Conservation (phyloP, 768 basidiomycete species). For the Suillus luteus region DNA sequence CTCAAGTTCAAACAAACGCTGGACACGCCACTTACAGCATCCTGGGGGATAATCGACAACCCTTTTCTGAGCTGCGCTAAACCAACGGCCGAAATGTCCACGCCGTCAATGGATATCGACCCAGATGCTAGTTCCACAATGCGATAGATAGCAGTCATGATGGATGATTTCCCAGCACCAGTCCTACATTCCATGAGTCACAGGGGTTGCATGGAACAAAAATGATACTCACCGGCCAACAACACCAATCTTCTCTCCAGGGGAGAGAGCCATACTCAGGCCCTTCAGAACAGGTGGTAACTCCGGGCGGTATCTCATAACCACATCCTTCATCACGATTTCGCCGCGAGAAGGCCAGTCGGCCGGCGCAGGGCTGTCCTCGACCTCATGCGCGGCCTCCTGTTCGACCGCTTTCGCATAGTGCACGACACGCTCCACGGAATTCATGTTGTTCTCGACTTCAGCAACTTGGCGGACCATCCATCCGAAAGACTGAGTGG, state of each 20-base stretch:
- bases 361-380: conserved; percentile 56
- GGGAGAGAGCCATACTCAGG: conserved; percentile 58
- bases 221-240: conserved; percentile 56
- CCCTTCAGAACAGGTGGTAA: conserved; percentile 89
- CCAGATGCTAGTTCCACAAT: conserved; percentile 81
- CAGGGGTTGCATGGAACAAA: conserved; percentile 13
- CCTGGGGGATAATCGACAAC: conserved; percentile 84
- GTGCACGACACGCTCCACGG: conserved; percentile 82
- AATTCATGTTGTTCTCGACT: conserved; percentile 93
- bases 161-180: conserved; percentile 87
- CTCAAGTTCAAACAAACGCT: conserved; percentile 8
- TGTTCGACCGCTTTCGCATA: conserved; percentile 83
- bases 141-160: conserved; percentile 87
- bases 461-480: conserved; percentile 79
- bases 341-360: conserved; percentile 77
- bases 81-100: conserved; percentile 84
- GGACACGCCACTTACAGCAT: conserved; percentile 49
- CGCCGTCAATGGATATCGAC: conserved; percentile 73
- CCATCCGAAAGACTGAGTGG: conserved; percentile 62
- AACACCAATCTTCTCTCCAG: conserved; percentile 91
- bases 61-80: conserved; percentile 68
- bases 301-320: conserved; percentile 82
- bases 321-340: conserved; percentile 74
- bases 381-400: conserved; percentile 70
- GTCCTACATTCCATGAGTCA: conserved; percentile 44